Evolutionary conservation across 345 rosid species (phyloP), one percentile per base, ranked within the genome.

Genomic region (Passiflora organensis): DNA sequence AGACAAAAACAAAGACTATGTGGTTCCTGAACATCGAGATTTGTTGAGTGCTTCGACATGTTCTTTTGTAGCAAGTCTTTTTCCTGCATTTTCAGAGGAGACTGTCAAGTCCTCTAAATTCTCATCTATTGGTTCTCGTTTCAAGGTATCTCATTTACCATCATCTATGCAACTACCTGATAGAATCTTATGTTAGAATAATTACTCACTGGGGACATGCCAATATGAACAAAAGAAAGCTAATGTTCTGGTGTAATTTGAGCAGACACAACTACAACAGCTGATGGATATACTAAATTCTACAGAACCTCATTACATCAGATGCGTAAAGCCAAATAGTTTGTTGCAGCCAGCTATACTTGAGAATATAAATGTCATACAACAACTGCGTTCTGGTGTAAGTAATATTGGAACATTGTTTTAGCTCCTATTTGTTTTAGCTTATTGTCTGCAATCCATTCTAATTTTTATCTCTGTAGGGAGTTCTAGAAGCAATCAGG

Each of bases 1-100:
- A 69, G 95, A 87, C 80, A 91, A 91, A 76, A 91, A 91, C 78
- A 91, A 91, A 78, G 96, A 91, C 75, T 83, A 91, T 62, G 78
- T 83, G 63, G 91, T 91, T 64, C 79, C 96, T 43, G 98, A 91
- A 79, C 95, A 91, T 78, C 98, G 81, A 66, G 86, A 82, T 65
- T 65, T 87, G 89, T 78, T 91, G 81, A 72, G 85, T 70, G 71
- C 88, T 71, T 91, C 96, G 34, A 75, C 59, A 39, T 91, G 97
- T 62, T 74, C 82, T 63, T 91, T 91, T 69, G 72, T 85, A 62
- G 63, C 79, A 28, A 73, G 72, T 58, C 96, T 91, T 32, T 91
- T 91, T 59, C 93, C 91, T 55, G 70, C 75, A 17, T 64, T 74
- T 64, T 47, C 78, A 41, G 95, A 79, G 71, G 97, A 85, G 71